phyloP scores from a whole-genome alignment of 768 basidiomycete species.

The Tremella mesenterica region DNA sequence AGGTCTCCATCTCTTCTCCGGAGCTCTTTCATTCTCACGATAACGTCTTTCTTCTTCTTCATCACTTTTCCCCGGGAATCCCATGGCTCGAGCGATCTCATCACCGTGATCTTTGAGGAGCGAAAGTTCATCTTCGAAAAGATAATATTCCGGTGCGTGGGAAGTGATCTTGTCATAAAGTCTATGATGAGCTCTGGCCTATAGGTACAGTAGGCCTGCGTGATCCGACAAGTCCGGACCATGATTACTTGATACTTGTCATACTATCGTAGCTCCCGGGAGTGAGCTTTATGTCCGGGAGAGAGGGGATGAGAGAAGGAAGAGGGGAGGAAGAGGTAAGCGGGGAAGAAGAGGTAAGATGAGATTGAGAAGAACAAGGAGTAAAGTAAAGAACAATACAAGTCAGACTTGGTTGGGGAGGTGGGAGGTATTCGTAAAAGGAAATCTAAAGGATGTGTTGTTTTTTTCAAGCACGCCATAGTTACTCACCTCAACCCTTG shows the following conservation, averaged over 20 bases:
- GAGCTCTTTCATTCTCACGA: constrained; percentile 1
- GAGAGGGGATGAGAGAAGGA: constrained; percentile 48
- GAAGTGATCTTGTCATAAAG: constrained; percentile 43
- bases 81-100: constrained; percentile 68
- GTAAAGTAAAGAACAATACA: too few species aligned
- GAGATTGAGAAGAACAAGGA: too few species aligned
- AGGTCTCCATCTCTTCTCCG: constrained; percentile 23
- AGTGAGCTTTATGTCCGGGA: background rate
- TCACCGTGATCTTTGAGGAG: constrained; percentile 64
- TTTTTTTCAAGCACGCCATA: background rate
- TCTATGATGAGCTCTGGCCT: too few species aligned
- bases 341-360: too few species aligned
- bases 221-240: too few species aligned
- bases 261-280: too few species aligned
- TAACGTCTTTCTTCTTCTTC: constrained; percentile 11
- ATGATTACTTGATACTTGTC: too few species aligned
- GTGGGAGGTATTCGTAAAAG: background rate
- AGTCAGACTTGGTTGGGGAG: too few species aligned
- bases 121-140: constrained; percentile 78
- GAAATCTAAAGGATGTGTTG: background rate
- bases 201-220: too few species aligned
- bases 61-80: constrained; percentile 47
- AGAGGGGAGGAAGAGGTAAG: too few species aligned
- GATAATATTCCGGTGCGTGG: constrained; percentile 57
- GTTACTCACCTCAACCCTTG: constrained; percentile 55